Percentiles rank a stretch among this genome's conserved stretches.
phyloP scores from a whole-genome alignment of 768 basidiomycete species.

The Boletus tomentosulus region DNA sequence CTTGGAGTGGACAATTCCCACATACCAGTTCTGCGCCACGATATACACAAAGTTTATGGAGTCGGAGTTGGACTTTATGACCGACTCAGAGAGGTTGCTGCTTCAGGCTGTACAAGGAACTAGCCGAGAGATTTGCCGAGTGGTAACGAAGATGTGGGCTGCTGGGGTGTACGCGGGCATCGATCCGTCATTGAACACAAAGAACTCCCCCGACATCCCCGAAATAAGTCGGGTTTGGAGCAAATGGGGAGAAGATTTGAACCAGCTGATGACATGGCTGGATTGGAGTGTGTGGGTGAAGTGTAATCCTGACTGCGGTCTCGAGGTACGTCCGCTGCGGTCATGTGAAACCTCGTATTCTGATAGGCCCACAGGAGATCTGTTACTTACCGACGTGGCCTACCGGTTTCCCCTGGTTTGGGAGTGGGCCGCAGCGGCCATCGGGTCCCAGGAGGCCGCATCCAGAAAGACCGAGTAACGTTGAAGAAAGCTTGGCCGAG shows the following conservation, averaged over 20 bases:
- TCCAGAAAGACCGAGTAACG: background rate
- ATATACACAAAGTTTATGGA: constrained; percentile 5
- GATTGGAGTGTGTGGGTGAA: constrained; percentile 24
- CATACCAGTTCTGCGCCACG: constrained; percentile 8
- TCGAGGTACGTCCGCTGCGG: constrained; percentile 3
- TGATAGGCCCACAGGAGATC: background rate
- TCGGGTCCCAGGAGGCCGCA: background rate
- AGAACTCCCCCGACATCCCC: background rate
- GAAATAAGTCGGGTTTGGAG: background rate
- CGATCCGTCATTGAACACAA: background rate
- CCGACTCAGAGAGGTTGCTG: constrained; percentile 9
- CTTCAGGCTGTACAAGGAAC: constrained; percentile 10
- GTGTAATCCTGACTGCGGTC: constrained; percentile 13
- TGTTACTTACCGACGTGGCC: background rate
- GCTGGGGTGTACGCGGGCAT: constrained; percentile 13
- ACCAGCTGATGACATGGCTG: constrained; percentile 15
- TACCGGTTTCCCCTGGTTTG: background rate
- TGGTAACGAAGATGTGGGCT: background rate
- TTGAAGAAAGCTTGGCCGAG: background rate
- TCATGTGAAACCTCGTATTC: background rate
- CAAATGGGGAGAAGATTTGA: constrained; percentile 8
- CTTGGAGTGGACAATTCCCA: constrained; percentile 7
- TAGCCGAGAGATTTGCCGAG: constrained; percentile 16
- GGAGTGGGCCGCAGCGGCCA: background rate
- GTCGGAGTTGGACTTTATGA: constrained; percentile 1